A percentile compares a stretch with the other conserved stretches of the same genome.
These are phyloP conservation scores for Talaromyces stipitatus DNA, from an alignment of 495 filamentous ascomycete species.

Conservation along the genomic window DNA sequence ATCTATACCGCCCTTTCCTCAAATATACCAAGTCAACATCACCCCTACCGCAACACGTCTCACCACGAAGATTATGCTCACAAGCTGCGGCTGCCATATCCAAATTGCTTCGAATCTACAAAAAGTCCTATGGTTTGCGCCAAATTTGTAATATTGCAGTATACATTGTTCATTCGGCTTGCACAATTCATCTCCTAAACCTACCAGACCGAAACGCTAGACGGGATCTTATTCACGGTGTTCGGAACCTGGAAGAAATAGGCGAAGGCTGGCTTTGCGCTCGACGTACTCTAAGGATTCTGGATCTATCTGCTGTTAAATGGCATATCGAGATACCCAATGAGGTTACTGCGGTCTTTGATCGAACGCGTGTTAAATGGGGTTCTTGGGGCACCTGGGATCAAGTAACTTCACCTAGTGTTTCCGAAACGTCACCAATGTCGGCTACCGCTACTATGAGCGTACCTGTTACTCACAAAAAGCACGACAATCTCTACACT, in stretches of 20 bases:
- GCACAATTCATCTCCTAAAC: slow-evolving; percentile 90
- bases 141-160: slow-evolving; percentile 95
- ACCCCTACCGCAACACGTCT: slow-evolving; percentile 79
- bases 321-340: slow-evolving; percentile 85
- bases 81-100: slow-evolving; percentile 83
- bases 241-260: slow-evolving; percentile 94
- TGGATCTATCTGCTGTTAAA: slow-evolving; percentile 75
- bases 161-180: slow-evolving; percentile 89
- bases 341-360: slow-evolving; percentile 68
- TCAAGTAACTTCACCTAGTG: slow-evolving; percentile 28
- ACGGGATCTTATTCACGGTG: slow-evolving; percentile 79
- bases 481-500: slow-evolving; percentile 13
- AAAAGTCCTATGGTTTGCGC: slow-evolving; percentile 78
- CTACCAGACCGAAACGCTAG: slow-evolving; percentile 82
- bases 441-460: slow-evolving; percentile 4
- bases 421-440: slow-evolving; percentile 23
- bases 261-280: slow-evolving; percentile 92
- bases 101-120: slow-evolving; percentile 87
- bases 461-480: slow-evolving; percentile 7
- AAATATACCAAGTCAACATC: slow-evolving; percentile 77
- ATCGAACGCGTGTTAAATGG: slow-evolving; percentile 54
- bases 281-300: slow-evolving; percentile 72
- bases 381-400: slow-evolving; percentile 41
- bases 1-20: slow-evolving; percentile 93
- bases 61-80: slow-evolving; percentile 83